Evolutionary conservation across 2,329 filamentous ascomycete genomes (phyloP), one percentile per base, ranked within the genome.

Genomic region (Xylaria sp.): DNA sequence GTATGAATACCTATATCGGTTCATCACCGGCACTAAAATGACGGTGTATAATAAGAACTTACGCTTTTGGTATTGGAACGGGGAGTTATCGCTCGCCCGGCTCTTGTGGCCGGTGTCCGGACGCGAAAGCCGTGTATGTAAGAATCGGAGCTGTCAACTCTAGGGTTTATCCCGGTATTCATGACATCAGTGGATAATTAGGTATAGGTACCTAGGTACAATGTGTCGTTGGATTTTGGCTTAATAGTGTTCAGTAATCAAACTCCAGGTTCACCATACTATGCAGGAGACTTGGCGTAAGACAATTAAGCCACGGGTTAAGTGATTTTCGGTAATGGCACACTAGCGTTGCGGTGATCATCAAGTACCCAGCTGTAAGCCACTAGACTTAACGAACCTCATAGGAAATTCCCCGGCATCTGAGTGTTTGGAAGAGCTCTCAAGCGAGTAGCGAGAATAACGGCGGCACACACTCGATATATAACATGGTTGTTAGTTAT

Each of bases 161-260:
- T 24, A 61, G n/a, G 21, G 39, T 8, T 27, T 32, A n/a, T n/a
- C 30, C 24, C 14, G 19, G 45, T 17, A 6, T 48, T 27, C 17
- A 55, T 66, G 58, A 66, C 51, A 61, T 66, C 45, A 61, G 58
- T 19, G 45, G 39, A 58, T 32, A 21, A 57, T n/a, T 65, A 7
- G 42, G 45, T 34, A 27, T 8, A 6, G 17, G 42, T 47, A 47
- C 42, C 4, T 47, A 47, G 42, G 42, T 45, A 42, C 8, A 21
- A 17, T 47, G 39, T 42, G 4, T 47, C 14, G 14, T 17, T 65
- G 32, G 27, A 27, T 50, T 47, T 39, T 56, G 24, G 51, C 32
- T 36, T 45, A 45, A 45, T 45, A 45, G 12, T 47, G 64, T 62
- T 67, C 19, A 67, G 64, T 67, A 67, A 67, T 67, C 64, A 53